phyloP scores from a whole-genome alignment of 2,329 filamentous ascomycete species.

The Ophiosphaerella herpotricha region DNA sequence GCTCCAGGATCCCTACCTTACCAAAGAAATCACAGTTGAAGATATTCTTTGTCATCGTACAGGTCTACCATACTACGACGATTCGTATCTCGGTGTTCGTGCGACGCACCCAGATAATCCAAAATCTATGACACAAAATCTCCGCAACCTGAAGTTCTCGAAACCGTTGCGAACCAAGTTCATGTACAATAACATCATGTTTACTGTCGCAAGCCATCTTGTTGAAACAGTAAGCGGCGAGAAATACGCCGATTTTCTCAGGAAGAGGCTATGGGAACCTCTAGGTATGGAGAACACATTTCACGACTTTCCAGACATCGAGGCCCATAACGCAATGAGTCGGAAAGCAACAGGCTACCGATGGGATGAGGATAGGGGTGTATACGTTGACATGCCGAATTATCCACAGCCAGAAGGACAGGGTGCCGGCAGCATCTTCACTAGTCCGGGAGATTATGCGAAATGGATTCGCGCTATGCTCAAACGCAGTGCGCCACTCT shows the following conservation, averaged over 20 bases:
- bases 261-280: slow-evolving; percentile 45
- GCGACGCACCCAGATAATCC: slow-evolving; percentile 12
- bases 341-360: slow-evolving; percentile 17
- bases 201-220: slow-evolving; percentile 52
- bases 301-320: slow-evolving; percentile 43
- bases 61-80: slow-evolving; percentile 49
- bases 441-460: slow-evolving; percentile 24
- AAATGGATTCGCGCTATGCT: slow-evolving; percentile 33
- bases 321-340: slow-evolving; percentile 5
- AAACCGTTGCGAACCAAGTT: slow-evolving; percentile 49
- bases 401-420: slow-evolving; percentile 18
- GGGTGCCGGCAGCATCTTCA: slow-evolving; percentile 30
- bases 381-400: slow-evolving; percentile 9
- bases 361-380: slow-evolving; percentile 8
- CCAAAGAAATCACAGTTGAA: slow-evolving; percentile 57
- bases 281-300: slow-evolving; percentile 48
- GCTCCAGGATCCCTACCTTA: slow-evolving; percentile 53
- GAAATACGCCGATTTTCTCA: slow-evolving; percentile 40
- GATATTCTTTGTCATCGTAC: slow-evolving; percentile 60
- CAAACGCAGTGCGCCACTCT: slow-evolving; percentile 8
- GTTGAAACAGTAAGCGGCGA: slow-evolving; percentile 50
- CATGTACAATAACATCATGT: slow-evolving; percentile 62
- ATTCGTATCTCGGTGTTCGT: slow-evolving; percentile 12
- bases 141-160: slow-evolving; percentile 52
- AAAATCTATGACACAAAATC: slow-evolving; percentile 22